Base-by-base conservation (phyloP, 2,329 filamentous ascomycete species). In the Microsporum ferrugineum region DNA sequence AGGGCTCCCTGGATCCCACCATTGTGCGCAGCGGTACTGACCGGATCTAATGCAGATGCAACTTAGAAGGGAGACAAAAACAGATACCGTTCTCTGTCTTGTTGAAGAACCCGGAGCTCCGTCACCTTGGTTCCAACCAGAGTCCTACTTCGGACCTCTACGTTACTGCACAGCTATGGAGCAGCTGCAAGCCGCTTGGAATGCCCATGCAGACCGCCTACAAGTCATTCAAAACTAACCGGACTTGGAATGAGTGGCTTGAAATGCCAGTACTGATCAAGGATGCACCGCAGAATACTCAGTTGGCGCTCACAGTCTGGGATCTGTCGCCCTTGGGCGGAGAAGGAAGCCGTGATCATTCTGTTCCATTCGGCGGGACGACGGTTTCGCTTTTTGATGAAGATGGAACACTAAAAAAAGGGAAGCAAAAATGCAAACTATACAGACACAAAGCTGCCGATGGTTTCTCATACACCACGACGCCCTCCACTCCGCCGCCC, bases 161-260 rank as follows among this genome's bases (percentile, higher is more conserved):
- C 71, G 86, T 95, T 57, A 96, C 91, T 0, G 88, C 87, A 6
- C 94, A 97, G 74, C 82, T 97, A 69, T 99, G 92, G 88, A 89
- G 91, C 10, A 91, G 95, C 69, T 96, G 91, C 33, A 99, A 99
- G 72, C 91, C 92, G 39, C 78, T 99, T 66, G 95, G 91, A 0
- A 89, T 97, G 0, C 88, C 91, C 0, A 83, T 95, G 8, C 92
- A 97, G 73, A 99, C 94, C 2, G 83, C 90, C 29, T 97, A 97
- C 76, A 96, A 91, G 71, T 78, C 89, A 5, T 97, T 99, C 72
- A 90, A 91, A 71, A 82, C 82, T 39, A 84, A 62, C 34, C 67
- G 69, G 62, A 85, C 85, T 71, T 96, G 94, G 94, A 96, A 95
- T 71, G 92, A 97, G 77, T 99, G 95, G 94, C 83, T 99, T 33